phyloP scores from a whole-genome alignment of 2,329 filamentous ascomycete species.

The Fusarium pseudocircinatum region DNA sequence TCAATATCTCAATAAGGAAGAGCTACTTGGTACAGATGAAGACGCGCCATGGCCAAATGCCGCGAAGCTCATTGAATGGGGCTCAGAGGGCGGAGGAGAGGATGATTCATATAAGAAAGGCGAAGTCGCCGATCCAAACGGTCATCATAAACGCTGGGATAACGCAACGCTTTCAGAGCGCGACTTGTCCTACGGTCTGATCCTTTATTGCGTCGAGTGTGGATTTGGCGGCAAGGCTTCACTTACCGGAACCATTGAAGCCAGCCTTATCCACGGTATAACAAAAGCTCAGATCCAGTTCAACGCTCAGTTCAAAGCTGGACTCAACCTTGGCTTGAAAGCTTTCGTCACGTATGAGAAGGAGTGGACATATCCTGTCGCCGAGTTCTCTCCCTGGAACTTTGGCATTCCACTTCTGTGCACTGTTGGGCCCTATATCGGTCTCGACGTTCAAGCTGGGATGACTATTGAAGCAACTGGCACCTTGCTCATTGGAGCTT shows the following conservation, averaged over 20 bases:
- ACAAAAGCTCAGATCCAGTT: not conserved
- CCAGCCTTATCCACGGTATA: not conserved
- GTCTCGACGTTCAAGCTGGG: not conserved
- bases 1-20: not conserved
- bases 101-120: slow-evolving; percentile 9
- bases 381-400: not conserved
- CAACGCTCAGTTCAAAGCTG: slow-evolving; percentile 1
- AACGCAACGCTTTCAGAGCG: not conserved
- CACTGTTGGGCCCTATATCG: not conserved
- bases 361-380: not conserved
- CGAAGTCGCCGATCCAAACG: not conserved
- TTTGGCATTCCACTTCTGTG: not conserved
- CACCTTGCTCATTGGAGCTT: not conserved
- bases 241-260: not conserved
- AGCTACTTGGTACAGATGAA: not conserved
- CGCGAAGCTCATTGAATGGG: not conserved
- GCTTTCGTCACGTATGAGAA: slow-evolving; percentile 14
- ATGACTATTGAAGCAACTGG: slow-evolving; percentile 3
- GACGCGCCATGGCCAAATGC: slow-evolving; percentile 11
- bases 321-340: not conserved
- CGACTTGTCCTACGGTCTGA: not conserved
- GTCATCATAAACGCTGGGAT: not conserved
- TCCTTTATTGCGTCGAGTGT: slow-evolving; percentile 8
- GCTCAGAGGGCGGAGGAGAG: not conserved
- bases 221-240: not conserved